Conservation (phyloP, 2,329 filamentous ascomycete genomes). For the Exophiala xenobiotica region DNA sequence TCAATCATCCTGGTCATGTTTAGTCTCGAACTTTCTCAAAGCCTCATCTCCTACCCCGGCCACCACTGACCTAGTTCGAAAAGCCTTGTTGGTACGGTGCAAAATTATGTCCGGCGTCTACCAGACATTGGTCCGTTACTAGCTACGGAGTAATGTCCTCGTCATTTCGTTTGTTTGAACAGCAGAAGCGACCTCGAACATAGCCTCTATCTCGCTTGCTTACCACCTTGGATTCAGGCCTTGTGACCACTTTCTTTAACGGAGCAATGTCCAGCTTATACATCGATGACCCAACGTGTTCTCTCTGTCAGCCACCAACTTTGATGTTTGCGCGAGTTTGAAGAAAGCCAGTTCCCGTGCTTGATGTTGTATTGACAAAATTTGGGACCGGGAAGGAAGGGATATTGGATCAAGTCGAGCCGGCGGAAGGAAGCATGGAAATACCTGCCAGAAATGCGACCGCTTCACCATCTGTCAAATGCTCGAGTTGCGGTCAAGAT, state of each 20-base stretch:
- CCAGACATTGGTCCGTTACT: conserved; percentile 4
- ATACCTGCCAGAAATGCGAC: conserved; percentile 55
- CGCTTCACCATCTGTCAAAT: conserved; percentile 82
- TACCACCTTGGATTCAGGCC: conserved; percentile 1
- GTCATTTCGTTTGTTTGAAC: conserved; percentile 18
- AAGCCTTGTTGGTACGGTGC: conserved; percentile 6
- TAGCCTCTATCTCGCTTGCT: conserved; percentile 14
- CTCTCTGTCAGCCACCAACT: neutral
- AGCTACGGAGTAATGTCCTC: neutral
- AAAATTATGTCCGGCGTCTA: conserved; percentile 19
- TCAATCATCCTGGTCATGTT: conserved; percentile 9
- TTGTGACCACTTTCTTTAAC: conserved; percentile 6
- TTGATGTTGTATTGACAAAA: neutral
- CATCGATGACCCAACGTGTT: neutral
- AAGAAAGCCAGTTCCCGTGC: neutral
- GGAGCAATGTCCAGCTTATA: conserved; percentile 5
- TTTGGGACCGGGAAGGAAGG: neutral
- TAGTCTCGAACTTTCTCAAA: conserved; percentile 23
- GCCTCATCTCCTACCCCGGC: conserved; percentile 28
- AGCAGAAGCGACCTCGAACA: conserved; percentile 3
- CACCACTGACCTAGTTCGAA: conserved; percentile 13
- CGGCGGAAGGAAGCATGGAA: conserved; percentile 24
- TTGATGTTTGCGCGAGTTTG: neutral
- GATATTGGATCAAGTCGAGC: neutral
- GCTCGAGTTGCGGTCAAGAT: conserved; percentile 72